Evolutionary conservation across 23 red algal genomes (phyloP).

Genomic region (Gracilaria domingensis): DNA sequence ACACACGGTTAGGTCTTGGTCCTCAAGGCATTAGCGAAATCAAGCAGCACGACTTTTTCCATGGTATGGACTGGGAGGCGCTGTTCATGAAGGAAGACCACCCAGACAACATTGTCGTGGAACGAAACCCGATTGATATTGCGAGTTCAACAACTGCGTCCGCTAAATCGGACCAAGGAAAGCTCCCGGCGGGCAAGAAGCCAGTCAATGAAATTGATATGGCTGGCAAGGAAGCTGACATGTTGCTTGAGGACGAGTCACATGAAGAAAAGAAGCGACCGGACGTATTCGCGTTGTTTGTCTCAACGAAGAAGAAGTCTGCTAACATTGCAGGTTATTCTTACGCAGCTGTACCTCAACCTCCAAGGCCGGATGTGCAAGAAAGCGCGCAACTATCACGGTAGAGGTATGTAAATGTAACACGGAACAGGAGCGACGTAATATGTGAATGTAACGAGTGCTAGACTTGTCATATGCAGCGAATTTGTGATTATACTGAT

Average conservation of each 20-base stretch:
- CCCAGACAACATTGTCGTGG: conserved; percentile 71
- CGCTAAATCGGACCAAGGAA: not conserved
- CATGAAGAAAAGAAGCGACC: conserved; percentile 58
- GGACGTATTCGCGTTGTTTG: conserved; percentile 72
- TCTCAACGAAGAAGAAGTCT: conserved; percentile 71
- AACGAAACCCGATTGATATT: conserved; percentile 45
- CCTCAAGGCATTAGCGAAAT: conserved; percentile 77
- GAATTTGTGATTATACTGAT: conserved; percentile 32
- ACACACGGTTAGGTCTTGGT: conserved; percentile 76
- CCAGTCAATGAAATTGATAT: conserved; percentile 25
- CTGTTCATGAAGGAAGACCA: conserved; percentile 55
- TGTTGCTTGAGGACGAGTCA: conserved; percentile 64
- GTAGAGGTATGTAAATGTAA: conserved; percentile 44
- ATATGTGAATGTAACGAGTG: conserved; percentile 33
- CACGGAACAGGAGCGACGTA: not conserved
- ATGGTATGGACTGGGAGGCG: conserved; percentile 73
- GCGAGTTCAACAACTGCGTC: not conserved
- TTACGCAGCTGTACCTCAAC: conserved; percentile 50
- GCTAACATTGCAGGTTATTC: conserved; percentile 70
- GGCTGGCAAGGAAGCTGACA: conserved; percentile 59
- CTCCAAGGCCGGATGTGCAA: not conserved
- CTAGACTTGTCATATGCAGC: conserved; percentile 30
- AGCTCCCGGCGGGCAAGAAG: not conserved
- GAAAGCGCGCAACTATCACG: not conserved
- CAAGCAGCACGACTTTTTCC: conserved; percentile 85